Percentiles rank a stretch among this genome's conserved stretches.
These are phyloP conservation scores for Oidium heveae DNA, from an alignment of 2,329 filamentous ascomycete genomes.

Conservation along the genomic window DNA sequence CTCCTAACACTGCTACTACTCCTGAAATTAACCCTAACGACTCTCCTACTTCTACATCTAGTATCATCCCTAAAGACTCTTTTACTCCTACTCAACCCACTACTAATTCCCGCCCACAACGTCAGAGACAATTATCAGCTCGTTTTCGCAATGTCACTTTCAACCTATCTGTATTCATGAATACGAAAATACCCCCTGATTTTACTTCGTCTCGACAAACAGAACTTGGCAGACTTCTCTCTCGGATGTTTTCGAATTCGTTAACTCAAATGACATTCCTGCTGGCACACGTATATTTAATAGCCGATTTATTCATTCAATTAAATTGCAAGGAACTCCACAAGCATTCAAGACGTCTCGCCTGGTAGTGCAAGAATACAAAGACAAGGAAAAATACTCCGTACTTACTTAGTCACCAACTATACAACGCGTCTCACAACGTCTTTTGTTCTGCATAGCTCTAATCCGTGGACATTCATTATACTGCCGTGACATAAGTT, in stretches of 20 bases:
- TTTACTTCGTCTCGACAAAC: background rate
- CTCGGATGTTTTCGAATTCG: background rate
- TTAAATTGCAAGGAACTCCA: conserved; percentile 2
- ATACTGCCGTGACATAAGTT: background rate
- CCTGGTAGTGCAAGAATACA: conserved; percentile 1
- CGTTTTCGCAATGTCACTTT: no score
- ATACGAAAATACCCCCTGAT: no score
- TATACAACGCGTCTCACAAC: conserved; percentile 1
- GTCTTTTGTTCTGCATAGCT: background rate
- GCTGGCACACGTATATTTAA: conserved; percentile 1
- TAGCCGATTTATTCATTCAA: conserved; percentile 3
- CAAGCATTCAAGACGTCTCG: conserved; percentile 1
- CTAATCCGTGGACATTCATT: background rate
- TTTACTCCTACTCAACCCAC: no score
- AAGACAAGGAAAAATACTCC: conserved; percentile 2
- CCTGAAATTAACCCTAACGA: background rate
- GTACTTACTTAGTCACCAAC: conserved; percentile 2
- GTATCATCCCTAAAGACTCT: no score
- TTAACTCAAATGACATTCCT: background rate
- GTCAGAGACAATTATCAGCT: no score
- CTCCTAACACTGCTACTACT: no score
- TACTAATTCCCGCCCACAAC: no score
- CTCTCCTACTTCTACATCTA: no score
- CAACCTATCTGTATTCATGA: no score
- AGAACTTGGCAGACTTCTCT: background rate